Percentiles rank a stretch among this genome's conserved stretches.
phyloP scores from a whole-genome alignment of 2,329 filamentous ascomycete species.

The Trichoderma sp. region DNA sequence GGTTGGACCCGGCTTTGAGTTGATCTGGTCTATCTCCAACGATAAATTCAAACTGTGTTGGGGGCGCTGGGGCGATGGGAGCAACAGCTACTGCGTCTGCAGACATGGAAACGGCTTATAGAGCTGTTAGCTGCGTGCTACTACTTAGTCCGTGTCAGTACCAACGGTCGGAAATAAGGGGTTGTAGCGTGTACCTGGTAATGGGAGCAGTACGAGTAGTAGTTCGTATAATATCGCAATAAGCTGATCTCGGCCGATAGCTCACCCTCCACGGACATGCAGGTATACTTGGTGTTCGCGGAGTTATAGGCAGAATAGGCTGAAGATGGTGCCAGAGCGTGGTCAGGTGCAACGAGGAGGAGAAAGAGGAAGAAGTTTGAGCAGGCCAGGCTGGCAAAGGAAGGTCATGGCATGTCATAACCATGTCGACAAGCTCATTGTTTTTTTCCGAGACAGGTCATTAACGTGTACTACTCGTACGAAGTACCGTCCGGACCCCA shows the following conservation, averaged over 20 bases:
- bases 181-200: not conserved
- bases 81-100: not conserved
- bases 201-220: not conserved
- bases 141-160: not conserved
- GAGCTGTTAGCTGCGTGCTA: not conserved
- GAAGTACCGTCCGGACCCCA: not conserved
- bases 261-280: not conserved
- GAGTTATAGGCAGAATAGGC: not conserved
- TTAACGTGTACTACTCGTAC: not conserved
- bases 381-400: not conserved
- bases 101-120: not conserved
- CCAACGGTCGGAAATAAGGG: not conserved
- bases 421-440: constrained; percentile 2
- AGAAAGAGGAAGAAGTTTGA: constrained; percentile 5
- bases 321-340: not conserved
- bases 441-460: not conserved
- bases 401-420: not conserved
- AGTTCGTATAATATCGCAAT: not conserved
- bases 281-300: not conserved
- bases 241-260: not conserved
- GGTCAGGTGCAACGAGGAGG: not conserved
- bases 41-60: constrained; percentile 25
- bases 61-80: not conserved
- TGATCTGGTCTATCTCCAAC: constrained; percentile 26
- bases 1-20: constrained; percentile 24